Conservation (phyloP, 2,329 filamentous ascomycete genomes). For the Cryphonectria naterciae region DNA sequence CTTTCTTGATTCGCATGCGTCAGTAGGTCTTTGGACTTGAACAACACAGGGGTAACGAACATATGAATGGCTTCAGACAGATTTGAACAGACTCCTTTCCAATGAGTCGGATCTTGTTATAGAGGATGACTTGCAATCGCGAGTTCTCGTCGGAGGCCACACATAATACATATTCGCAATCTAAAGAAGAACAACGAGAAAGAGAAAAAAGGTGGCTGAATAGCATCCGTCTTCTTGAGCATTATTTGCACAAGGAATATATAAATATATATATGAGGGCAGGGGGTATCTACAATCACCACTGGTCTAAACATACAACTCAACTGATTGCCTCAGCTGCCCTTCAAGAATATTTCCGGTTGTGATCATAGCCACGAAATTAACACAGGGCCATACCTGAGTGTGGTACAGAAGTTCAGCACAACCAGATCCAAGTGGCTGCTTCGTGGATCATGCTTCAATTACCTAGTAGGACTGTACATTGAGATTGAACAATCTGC, state of each 20-base stretch:
- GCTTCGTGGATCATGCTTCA: background rate
- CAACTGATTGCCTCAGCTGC: background rate
- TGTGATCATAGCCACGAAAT: too few species aligned
- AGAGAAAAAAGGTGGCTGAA: too few species aligned
- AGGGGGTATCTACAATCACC: background rate
- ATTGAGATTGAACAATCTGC: too few species aligned
- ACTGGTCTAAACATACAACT: background rate
- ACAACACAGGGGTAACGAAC: background rate
- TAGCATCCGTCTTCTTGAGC: too few species aligned
- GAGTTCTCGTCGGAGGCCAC: background rate
- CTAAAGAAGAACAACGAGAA: too few species aligned
- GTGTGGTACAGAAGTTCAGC: background rate
- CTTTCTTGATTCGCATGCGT: background rate
- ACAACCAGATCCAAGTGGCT: background rate
- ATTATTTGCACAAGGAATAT: background rate
- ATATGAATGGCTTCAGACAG: background rate
- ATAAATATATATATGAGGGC: background rate
- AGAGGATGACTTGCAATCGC: background rate
- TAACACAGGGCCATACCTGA: background rate
- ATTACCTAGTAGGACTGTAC: too few species aligned
- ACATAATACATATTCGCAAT: background rate
- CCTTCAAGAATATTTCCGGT: background rate
- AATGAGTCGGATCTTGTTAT: background rate
- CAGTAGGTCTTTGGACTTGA: background rate
- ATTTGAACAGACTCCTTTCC: background rate